Base-by-base conservation (phyloP, 2,329 filamentous ascomycete genomes). In the Laburnicola sp. region DNA sequence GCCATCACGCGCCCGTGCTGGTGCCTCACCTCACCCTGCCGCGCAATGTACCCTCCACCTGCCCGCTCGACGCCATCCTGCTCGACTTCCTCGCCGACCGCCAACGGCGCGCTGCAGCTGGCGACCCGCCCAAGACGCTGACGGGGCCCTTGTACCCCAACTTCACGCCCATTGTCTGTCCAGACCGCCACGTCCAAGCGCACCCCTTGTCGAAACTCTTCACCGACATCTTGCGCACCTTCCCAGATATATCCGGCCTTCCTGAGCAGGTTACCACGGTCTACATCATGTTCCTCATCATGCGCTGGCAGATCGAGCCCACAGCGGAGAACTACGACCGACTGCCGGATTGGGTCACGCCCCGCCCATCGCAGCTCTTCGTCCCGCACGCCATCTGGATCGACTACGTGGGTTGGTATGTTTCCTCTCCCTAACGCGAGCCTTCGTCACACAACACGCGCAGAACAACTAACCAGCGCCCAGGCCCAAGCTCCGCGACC, bases 191-290 rank as follows among this genome's bases (percentile, higher is more conserved):
- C 53, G 76, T 76, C 6, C 80, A 81, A 62, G 83, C 86, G 1
- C 90, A 96, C 64, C 89, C 89, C 1, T 78, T 96, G 1, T 93
- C 89, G 5, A 89, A 89, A 59, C 82, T 96, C 10, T 89, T 95
- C 67, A 92, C 89, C 36, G 90, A 95, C 70, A 91, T 96, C 51
- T 78, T 96, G 8, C 80, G 83, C 57, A 90, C 87, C n/a, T 95
- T 96, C 62, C 89, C 91, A 0, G 86, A 89, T 61, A 84, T 96
- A 27, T 83, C 81, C 3, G 81, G 80, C n/a, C 79, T 95, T 0
- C 91, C 91, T 0, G 91, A 96, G 73, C 87, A 89, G 63, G 84
- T 95, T 0, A 91, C 88, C 6, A 84, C 90, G 5, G 79, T 96
- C 6, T 95, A 92, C 69, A 77, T 87, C 66, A 95, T 96, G 89